Conservation (phyloP, 768 basidiomycete species). For the Leccinum variicolor region DNA sequence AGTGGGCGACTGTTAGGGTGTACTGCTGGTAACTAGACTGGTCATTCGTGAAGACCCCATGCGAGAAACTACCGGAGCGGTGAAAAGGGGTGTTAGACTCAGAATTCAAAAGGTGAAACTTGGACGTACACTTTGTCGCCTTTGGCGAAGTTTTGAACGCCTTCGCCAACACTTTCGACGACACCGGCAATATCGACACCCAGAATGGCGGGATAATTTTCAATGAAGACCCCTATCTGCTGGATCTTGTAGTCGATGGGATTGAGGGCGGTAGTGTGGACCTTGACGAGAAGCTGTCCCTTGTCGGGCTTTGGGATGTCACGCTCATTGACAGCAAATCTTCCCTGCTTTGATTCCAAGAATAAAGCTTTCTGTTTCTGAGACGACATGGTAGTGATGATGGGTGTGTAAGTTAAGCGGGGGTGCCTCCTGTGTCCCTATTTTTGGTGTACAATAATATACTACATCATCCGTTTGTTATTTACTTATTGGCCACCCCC, state of each 20-base stretch:
- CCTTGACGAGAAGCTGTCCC: slow-evolving; percentile 41
- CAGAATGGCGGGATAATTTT: slow-evolving; percentile 35
- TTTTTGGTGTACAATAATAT: slow-evolving; percentile 5
- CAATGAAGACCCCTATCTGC: slow-evolving; percentile 27
- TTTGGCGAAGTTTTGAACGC: slow-evolving; percentile 31
- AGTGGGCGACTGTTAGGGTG: slow-evolving; percentile 29
- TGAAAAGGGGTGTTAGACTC: not conserved
- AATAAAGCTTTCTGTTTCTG: slow-evolving; percentile 30
- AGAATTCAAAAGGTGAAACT: not conserved
- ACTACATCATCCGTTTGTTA: slow-evolving; percentile 18
- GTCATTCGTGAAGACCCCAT: slow-evolving; percentile 32
- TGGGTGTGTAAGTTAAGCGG: slow-evolving; percentile 12
- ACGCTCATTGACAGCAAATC: slow-evolving; percentile 28
- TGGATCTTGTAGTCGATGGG: slow-evolving; percentile 44
- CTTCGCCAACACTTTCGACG: slow-evolving; percentile 38
- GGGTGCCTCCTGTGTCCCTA: not conserved
- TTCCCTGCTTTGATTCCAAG: slow-evolving; percentile 24
- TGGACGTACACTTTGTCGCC: slow-evolving; percentile 40
- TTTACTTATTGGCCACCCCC: slow-evolving; percentile 31
- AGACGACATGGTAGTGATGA: slow-evolving; percentile 16
- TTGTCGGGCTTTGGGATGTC: slow-evolving; percentile 33
- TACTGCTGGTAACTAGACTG: slow-evolving; percentile 40
- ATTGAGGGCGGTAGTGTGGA: slow-evolving; percentile 41
- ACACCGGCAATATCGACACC: slow-evolving; percentile 37
- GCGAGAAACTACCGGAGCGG: slow-evolving; percentile 13